Evolutionary conservation across 331 rosid genomes (phyloP), one percentile per base, ranked within the genome.

Genomic region (Arachis monticola): DNA sequence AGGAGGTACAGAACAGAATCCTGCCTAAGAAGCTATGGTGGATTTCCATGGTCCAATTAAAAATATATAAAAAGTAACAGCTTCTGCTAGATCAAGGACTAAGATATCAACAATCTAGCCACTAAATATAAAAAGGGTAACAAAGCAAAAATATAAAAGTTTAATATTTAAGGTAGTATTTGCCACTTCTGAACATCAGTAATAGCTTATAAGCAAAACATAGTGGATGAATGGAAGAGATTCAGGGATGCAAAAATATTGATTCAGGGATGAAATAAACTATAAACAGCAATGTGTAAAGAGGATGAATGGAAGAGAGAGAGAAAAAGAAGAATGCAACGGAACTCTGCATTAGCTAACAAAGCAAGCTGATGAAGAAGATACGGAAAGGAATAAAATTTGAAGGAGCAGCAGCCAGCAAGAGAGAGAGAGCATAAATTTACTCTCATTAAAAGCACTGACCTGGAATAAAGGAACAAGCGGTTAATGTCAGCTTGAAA

Each of bases 391-490:
- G 7, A 70, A 60, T 13, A 70, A 51, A 53, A 22, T 5, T 42
- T 46, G 31, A 71, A 4, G 5, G 35, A 42, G 22, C 10, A 58
- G n/a, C 40, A 4, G 45, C 6, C 22, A 41, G 45, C 4, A 6
- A 41, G 45, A 41, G 45, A 41, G 10, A 57, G 12, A 57, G 62
- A 7, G 40, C 70, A 22, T 31, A 6, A 61, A 60, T 66, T 32
- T 10, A 9, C 40, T 2, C 35, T 60, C 47, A 31, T 3, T 32
- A 31, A 66, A 27, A 70, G 13, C 12, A 80, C 73, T 30, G 57
- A 92, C 99, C 99, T 86, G 60, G 95, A 86, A 85, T 73, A 94
- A 63, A 94, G 96, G 87, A 92, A 94, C 72, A 94, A 76, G 14
- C 97, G 95, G 68, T 90, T 90, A 66, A 92, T 78, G 86, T 94